Conservation (phyloP, 2,329 filamentous ascomycete genomes). For the Diplocarpon rosae region DNA sequence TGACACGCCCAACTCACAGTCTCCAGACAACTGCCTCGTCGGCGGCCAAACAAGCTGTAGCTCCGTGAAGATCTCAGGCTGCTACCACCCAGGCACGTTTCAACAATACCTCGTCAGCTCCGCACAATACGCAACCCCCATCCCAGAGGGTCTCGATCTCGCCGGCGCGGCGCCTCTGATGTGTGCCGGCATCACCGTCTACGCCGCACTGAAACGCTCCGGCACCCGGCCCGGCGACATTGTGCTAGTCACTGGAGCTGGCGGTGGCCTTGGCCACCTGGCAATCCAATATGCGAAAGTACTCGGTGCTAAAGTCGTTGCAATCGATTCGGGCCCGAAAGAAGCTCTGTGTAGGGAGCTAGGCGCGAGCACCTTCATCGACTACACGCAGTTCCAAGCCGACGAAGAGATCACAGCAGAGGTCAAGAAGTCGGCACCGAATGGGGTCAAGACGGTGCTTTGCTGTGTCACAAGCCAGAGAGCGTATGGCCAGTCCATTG, state of each 20-base stretch:
- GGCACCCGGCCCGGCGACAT: conserved; percentile 31
- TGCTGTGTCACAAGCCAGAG: conserved; percentile 38
- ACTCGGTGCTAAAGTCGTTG: conserved; percentile 50
- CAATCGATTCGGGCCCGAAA: conserved; percentile 49
- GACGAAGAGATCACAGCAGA: conserved; percentile 34
- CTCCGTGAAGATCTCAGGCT: conserved; percentile 45
- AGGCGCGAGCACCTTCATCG: conserved; percentile 53
- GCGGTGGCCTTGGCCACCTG: conserved; percentile 50
- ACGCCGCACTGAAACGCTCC: conserved; percentile 48
- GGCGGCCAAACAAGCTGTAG: conserved; percentile 51
- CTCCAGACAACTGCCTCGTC: conserved; percentile 32
- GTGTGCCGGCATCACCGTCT: conserved; percentile 56
- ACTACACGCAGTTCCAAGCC: conserved; percentile 40
- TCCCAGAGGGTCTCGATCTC: conserved; percentile 41
- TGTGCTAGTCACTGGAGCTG: conserved; percentile 45
- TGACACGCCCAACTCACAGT: background rate
- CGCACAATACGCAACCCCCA: conserved; percentile 45
- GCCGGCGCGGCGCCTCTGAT: conserved; percentile 46
- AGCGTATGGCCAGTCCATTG: conserved; percentile 35
- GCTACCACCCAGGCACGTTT: conserved; percentile 37
- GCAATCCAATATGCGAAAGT: conserved; percentile 43
- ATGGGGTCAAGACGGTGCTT: conserved; percentile 28
- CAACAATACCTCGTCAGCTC: conserved; percentile 35
- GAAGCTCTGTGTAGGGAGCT: conserved; percentile 38
- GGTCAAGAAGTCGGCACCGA: conserved; percentile 14